Conservation (phyloP, 257 asterid species). For the Euphrasia confusa region DNA sequence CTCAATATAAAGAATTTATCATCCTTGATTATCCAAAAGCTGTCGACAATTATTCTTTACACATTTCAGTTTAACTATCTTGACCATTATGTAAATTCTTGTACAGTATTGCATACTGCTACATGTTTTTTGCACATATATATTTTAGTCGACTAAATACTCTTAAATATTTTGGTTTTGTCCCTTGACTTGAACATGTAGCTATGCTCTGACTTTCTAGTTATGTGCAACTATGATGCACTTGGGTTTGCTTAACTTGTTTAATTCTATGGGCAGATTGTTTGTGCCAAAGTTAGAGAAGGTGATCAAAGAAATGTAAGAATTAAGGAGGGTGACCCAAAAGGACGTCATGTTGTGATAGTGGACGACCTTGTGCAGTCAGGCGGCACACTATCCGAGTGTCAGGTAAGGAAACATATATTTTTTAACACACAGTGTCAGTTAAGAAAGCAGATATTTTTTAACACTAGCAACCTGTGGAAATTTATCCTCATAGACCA, state of each 20-base stretch:
- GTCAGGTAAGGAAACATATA: slow-evolving; percentile 53
- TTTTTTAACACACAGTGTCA: too few species aligned
- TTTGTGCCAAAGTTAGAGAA: slow-evolving; percentile 96
- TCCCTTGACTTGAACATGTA: too few species aligned
- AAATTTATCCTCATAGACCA: background rate
- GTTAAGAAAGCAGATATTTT: too few species aligned
- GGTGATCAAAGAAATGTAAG: slow-evolving; percentile 85
- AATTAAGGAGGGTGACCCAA: slow-evolving; percentile 83
- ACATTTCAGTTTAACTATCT: background rate
- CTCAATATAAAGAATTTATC: background rate
- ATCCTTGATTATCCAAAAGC: background rate
- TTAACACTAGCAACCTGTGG: background rate
- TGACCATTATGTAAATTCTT: slow-evolving; percentile 7
- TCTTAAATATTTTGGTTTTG: too few species aligned
- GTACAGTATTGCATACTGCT: background rate
- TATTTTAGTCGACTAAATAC: too few species aligned
- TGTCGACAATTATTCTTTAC: background rate
- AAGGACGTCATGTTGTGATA: slow-evolving; percentile 91
- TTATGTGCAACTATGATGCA: slow-evolving; percentile 8
- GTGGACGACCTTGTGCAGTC: slow-evolving; percentile 98
- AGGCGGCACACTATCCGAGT: slow-evolving; percentile 82
- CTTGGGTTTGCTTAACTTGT: slow-evolving; percentile 16
- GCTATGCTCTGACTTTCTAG: background rate
- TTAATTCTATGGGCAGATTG: slow-evolving; percentile 48
- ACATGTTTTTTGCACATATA: background rate